These are phyloP conservation scores for Erythrophleum fordii DNA, from an alignment of 306 rosid genomes.

Conservation along the genomic window DNA sequence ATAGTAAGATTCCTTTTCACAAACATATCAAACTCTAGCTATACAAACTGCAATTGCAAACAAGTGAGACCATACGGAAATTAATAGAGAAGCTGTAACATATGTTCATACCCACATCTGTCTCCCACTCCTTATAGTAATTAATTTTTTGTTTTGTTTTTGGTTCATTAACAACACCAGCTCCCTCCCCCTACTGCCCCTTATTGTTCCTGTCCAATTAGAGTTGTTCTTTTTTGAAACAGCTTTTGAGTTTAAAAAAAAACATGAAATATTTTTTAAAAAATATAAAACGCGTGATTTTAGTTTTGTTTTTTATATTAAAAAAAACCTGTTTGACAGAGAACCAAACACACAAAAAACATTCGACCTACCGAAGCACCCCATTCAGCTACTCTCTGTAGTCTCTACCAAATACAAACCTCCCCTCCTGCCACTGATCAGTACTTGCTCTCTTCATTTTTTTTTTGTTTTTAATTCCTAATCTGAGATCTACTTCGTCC, in stretches of 20 bases:
- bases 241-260: too few relatives aligned
- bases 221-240: too few relatives aligned
- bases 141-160: not conserved
- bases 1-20: conserved; percentile 44
- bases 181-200: not conserved
- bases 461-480: not conserved
- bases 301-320: too few relatives aligned
- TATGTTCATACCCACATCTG: not conserved
- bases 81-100: not conserved
- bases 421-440: not conserved
- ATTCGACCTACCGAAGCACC: not conserved
- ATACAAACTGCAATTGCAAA: conserved; percentile 35
- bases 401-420: conserved; percentile 11
- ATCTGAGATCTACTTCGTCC: not conserved
- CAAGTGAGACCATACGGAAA: conserved; percentile 5
- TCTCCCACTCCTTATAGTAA: conserved; percentile 4
- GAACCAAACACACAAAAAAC: not conserved
- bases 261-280: too few relatives aligned
- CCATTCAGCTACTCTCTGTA: not conserved
- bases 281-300: too few relatives aligned
- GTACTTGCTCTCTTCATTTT: not conserved
- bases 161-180: too few relatives aligned
- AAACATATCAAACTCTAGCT: conserved; percentile 31
- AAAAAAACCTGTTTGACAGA: not conserved
- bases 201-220: too few relatives aligned